Evolutionary conservation across 768 basidiomycete genomes (phyloP), one percentile per base, ranked within the genome.

Genomic region (Lactarius tabidus): DNA sequence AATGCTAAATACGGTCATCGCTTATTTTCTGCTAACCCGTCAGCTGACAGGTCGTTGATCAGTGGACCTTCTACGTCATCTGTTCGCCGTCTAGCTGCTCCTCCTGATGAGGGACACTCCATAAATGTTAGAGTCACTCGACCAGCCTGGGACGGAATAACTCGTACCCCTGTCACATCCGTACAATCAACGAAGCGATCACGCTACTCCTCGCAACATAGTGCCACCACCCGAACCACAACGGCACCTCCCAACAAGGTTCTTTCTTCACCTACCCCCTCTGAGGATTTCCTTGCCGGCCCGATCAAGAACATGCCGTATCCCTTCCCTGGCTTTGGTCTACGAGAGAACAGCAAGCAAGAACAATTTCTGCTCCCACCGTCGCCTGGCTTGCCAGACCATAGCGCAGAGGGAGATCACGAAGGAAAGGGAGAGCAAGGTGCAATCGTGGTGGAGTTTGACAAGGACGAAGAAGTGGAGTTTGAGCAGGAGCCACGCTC

Each of bases 1-100:
- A n/a, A 94, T 71, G 95, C 94, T 64, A 97, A 97, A 76, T 96
- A 96, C 76, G 95, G 93, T 26, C 85, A 86, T 48, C 85, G 95
- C 20, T 79, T 95, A 39, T 79, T 95, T 53, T 85, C 89, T 28
- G 82, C 80, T 54, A 88, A 91, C 48, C 75, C 80, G 3, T 73
- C 75, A 14, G 61, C 68, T 33, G 75, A n/a, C n/a, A n/a, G n/a
- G n/a, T n/a, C n/a, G n/a, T n/a, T n/a, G n/a, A n/a, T n/a, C n/a
- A n/a, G n/a, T n/a, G n/a, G n/a, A n/a, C n/a, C n/a, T n/a, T n/a
- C n/a, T n/a, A n/a, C n/a, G n/a, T n/a, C n/a, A n/a, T n/a, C n/a
- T n/a, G n/a, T n/a, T n/a, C n/a, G n/a, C n/a, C n/a, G n/a, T n/a
- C n/a, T n/a, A n/a, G n/a, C n/a, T n/a, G n/a, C n/a, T n/a, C n/a